These are phyloP conservation scores for Cytospora paraplurivora DNA, from an alignment of 2,329 filamentous ascomycete species.

Conservation along the genomic window DNA sequence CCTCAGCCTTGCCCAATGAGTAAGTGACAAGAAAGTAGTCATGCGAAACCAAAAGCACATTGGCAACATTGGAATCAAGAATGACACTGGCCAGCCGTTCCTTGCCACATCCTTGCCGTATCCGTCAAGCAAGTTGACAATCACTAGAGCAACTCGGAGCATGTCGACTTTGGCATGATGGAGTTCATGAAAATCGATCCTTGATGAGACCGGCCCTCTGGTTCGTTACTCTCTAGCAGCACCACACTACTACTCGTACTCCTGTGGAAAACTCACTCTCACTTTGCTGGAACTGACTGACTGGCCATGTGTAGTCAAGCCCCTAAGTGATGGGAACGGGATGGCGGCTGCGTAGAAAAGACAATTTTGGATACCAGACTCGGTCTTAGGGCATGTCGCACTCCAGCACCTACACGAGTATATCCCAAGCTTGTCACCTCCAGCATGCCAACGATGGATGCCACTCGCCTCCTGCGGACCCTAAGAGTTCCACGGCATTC, in stretches of 20 bases:
- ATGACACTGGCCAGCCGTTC: conserved; percentile 3
- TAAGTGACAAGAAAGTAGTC: conserved; percentile 4
- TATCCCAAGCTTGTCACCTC: neutral
- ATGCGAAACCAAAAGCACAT: neutral
- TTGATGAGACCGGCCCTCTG: neutral
- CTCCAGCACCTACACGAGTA: neutral
- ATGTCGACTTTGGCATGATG: neutral
- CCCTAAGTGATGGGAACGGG: neutral
- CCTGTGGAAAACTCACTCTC: neutral
- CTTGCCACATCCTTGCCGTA: neutral
- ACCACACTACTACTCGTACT: neutral
- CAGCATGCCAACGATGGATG: neutral
- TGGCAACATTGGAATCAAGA: neutral
- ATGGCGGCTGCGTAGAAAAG: neutral
- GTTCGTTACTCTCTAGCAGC: neutral
- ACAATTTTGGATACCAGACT: neutral
- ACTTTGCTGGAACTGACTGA: neutral
- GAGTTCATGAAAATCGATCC: neutral
- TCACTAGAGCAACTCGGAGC: neutral
- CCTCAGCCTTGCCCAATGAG: conserved; percentile 13
- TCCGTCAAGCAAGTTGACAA: neutral
- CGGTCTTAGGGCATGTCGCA: neutral
- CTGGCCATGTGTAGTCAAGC: neutral
- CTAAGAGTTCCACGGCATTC: neutral
- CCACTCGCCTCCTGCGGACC: neutral